Base-by-base conservation (phyloP, 129 eudicot species). In the Chrysanthemum seticuspe region DNA sequence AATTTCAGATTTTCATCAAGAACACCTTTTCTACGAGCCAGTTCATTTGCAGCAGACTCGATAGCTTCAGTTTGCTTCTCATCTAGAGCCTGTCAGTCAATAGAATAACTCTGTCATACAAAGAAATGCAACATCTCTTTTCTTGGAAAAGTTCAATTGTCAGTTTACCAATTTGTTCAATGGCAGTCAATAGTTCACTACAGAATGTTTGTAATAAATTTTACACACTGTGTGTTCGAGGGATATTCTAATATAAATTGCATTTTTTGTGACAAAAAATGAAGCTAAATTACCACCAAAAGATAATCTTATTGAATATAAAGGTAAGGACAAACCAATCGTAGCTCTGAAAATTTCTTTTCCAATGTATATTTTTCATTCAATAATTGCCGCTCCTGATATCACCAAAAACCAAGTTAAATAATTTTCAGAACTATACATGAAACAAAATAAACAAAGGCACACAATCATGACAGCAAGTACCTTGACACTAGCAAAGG, bases 51-150 rank as follows among this genome's bases (percentile, higher is more conserved):
- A 49, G 96, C 97, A 72, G 96, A 81, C 74, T 77, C 78, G 16
- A 94, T 83, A 25, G 87, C 85, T 78, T 94, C 98, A 85, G 49
- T 87, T 78, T 94, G 96, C 78, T 90, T 90, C 77, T 94, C 98
- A 75, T 90, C 96, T 67, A 90, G 78, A 57, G 93, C 97, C 98
- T 93, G 82, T 72, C 45, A 73, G 34, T 11, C 52, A 65, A 67
- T 66, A 76, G 1, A 50, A 60, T 15, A 58, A 68, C 19, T 13
- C 23, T 16, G 51, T 14, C 62, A 71, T 56, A 45, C 64, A 80
- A 27, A 47, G 68, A 64, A 36, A 64, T 65, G 65, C 40, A 74
- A 64, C n/a, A 15, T 74, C 64, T 61, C 47, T 34, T 34, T 57
- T 71, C 45, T 55, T 73, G 49, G 21, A 13, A 61, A 62, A 27